Conservation (phyloP, 352 stramenopile genomes). For the Pythium dissimile region DNA sequence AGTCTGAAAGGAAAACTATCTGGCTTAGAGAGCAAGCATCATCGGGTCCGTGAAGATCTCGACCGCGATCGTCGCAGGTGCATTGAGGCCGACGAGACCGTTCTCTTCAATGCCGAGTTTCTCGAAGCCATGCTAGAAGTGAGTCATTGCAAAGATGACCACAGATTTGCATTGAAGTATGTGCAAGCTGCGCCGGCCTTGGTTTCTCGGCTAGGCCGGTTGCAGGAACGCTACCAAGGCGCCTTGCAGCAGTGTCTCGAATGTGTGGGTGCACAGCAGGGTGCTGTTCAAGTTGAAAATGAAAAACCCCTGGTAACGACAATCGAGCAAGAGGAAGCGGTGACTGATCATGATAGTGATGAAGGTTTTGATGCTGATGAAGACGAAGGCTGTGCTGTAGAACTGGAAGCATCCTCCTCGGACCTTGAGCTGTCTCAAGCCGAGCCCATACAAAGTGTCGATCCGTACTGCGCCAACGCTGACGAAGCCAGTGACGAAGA, state of each 20-base stretch:
- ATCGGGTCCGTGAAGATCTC: constrained; percentile 28
- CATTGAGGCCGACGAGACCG: constrained; percentile 37
- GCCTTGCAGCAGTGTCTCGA: constrained; percentile 7
- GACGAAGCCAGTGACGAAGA: too few species aligned
- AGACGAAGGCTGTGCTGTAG: neutral
- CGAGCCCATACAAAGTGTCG: too few species aligned
- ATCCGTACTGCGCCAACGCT: too few species aligned
- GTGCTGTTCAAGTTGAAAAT: neutral
- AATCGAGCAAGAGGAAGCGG: neutral
- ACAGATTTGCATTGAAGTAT: constrained; percentile 32
- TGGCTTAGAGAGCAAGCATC: constrained; percentile 41
- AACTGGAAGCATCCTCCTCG: neutral
- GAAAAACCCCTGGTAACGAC: neutral
- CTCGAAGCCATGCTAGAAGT: constrained; percentile 40
- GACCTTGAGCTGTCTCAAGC: too few species aligned
- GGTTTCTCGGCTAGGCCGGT: constrained; percentile 35
- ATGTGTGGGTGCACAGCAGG: neutral
- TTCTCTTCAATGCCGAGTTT: constrained; percentile 63
- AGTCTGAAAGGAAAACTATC: constrained; percentile 45
- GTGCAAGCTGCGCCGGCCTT: constrained; percentile 43
- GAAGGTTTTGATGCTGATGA: neutral
- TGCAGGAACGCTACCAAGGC: constrained; percentile 43
- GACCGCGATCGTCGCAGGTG: constrained; percentile 19
- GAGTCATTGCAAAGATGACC: constrained; percentile 3
- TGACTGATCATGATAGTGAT: too few species aligned